These are phyloP conservation scores for Botrytis sinoallii DNA, from an alignment of 2,329 filamentous ascomycete species.

Conservation along the genomic window DNA sequence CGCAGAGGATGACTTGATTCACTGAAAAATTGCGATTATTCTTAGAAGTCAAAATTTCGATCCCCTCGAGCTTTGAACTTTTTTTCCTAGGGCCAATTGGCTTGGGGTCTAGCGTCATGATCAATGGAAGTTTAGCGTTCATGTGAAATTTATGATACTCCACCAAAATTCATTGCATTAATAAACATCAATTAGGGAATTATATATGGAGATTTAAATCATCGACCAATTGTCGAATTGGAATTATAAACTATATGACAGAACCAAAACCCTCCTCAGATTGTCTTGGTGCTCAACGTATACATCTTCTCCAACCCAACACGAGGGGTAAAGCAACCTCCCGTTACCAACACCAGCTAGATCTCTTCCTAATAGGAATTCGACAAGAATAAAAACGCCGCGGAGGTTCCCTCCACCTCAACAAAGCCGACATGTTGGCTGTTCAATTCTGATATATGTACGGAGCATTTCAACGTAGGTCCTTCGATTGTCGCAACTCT, in stretches of 20 bases:
- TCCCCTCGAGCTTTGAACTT: slow-evolving; percentile 4
- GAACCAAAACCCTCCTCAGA: not conserved
- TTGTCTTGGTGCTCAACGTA: not conserved
- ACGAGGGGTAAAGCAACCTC: not conserved
- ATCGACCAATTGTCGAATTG: not conserved
- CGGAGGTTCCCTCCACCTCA: not conserved
- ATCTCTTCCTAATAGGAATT: not conserved
- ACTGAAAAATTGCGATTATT: not conserved
- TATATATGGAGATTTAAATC: not conserved
- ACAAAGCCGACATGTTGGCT: not conserved
- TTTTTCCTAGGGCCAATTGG: slow-evolving; percentile 1
- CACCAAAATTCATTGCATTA: slow-evolving; percentile 2
- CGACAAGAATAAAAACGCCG: not conserved
- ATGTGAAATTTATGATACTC: slow-evolving; percentile 1
- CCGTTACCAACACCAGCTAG: not conserved
- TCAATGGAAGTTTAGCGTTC: slow-evolving; percentile 5
- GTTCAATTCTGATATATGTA: not conserved
- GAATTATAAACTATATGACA: not conserved
- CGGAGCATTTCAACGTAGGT: not conserved
- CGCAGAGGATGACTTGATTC: not conserved
- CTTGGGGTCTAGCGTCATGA: slow-evolving; percentile 10
- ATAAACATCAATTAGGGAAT: slow-evolving; percentile 1
- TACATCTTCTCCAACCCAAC: not conserved
- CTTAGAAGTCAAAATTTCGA: not conserved
- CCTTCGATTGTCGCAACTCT: not conserved